These are phyloP conservation scores for Trypanosoma theileri DNA, from an alignment of 208 protist genomes.

Conservation along the genomic window DNA sequence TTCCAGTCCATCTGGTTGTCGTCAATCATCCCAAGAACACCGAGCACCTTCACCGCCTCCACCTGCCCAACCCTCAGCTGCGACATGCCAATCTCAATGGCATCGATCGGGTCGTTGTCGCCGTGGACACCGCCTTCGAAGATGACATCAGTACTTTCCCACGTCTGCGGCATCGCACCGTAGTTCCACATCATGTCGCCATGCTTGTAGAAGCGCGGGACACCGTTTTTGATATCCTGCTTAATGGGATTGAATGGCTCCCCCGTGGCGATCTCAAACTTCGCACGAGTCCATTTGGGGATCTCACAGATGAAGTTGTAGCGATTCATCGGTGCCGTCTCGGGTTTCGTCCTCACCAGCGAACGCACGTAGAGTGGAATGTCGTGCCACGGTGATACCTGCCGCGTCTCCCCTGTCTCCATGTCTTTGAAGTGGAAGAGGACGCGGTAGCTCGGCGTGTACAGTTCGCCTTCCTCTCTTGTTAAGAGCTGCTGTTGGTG, in stretches of 20 bases:
- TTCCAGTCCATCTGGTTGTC: slow-evolving; percentile 96
- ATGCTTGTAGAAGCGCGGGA: slow-evolving; percentile 96
- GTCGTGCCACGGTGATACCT: slow-evolving; percentile 93
- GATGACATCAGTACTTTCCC: slow-evolving; percentile 92
- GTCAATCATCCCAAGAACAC: slow-evolving; percentile 93
- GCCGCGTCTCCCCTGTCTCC: slow-evolving; percentile 65
- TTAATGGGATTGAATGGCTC: slow-evolving; percentile 96
- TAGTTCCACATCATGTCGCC: slow-evolving; percentile 97
- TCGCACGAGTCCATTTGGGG: slow-evolving; percentile 93
- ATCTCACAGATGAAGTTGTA: slow-evolving; percentile 95
- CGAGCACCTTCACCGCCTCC: slow-evolving; percentile 87
- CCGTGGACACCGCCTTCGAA: slow-evolving; percentile 82
- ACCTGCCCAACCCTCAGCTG: slow-evolving; percentile 85
- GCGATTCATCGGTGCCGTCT: slow-evolving; percentile 76
- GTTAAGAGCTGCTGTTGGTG: slow-evolving; percentile 90
- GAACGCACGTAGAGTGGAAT: slow-evolving; percentile 87
- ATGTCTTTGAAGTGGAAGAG: slow-evolving; percentile 89
- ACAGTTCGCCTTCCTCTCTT: slow-evolving; percentile 78
- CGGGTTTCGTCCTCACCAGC: slow-evolving; percentile 84
- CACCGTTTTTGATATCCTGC: slow-evolving; percentile 95
- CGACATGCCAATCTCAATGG: slow-evolving; percentile 87
- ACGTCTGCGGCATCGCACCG: slow-evolving; percentile 95
- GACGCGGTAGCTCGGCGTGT: slow-evolving; percentile 91
- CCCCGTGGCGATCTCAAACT: slow-evolving; percentile 95
- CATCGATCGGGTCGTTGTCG: slow-evolving; percentile 93